Conservation (phyloP, 73 alveolate genomes). For the Tetrahymena borealis region DNA sequence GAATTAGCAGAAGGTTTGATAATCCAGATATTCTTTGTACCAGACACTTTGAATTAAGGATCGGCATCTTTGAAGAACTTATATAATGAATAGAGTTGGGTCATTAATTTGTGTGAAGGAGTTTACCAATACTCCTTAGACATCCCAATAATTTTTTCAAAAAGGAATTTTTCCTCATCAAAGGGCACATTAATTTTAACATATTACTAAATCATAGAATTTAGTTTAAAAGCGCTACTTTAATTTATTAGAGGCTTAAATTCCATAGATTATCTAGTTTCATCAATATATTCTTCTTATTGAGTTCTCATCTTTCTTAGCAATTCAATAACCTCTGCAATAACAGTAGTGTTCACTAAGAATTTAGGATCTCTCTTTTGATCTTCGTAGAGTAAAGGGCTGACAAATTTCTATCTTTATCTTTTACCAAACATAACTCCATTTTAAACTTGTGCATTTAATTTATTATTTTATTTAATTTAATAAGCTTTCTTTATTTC, state of each 20-base stretch:
- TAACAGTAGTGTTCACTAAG: background rate
- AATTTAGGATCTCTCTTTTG: background rate
- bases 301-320: constrained; percentile 3
- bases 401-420: constrained; percentile 5
- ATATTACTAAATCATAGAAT: background rate
- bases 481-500: constrained; percentile 22
- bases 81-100: background rate
- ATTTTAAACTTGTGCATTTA: constrained; percentile 2
- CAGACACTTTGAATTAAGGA: constrained; percentile 46
- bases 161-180: background rate
- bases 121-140: background rate
- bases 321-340: constrained; percentile 10
- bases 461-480: background rate
- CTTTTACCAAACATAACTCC: constrained; percentile 16
- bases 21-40: constrained; percentile 59
- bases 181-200: constrained; percentile 4
- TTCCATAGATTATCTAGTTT: constrained; percentile 17
- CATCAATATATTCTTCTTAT: constrained; percentile 14
- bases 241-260: background rate
- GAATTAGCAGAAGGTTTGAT: constrained; percentile 73
- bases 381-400: constrained; percentile 4
- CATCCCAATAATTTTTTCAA: background rate
- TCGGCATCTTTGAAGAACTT: constrained; percentile 4
- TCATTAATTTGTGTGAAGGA: background rate
- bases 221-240: constrained; percentile 5